phyloP scores from a whole-genome alignment of 192 early-diverging fungal genomes.

The Chytriomyces hyalinus region DNA sequence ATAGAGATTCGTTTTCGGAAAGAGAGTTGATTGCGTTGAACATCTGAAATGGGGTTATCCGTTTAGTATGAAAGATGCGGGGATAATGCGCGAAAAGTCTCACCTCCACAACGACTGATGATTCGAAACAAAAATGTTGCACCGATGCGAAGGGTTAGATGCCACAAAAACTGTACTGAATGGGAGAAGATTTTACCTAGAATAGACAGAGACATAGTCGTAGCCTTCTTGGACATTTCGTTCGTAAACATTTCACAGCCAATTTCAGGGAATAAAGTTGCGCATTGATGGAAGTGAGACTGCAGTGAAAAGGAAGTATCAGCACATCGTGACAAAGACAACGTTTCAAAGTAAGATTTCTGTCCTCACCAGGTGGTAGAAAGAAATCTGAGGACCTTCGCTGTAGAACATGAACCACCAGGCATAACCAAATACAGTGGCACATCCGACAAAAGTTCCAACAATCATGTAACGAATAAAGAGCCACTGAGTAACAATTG shows the following conservation, averaged over 20 bases:
- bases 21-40: conserved; percentile 95
- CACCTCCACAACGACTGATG: background rate
- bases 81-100: background rate
- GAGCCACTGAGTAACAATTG: conserved; percentile 93
- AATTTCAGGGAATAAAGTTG: conserved; percentile 83
- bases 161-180: too few species aligned
- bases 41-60: conserved; percentile 70
- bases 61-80: background rate
- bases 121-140: too few species aligned
- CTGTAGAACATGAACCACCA: conserved; percentile 98
- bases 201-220: conserved; percentile 94
- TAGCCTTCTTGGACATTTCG: conserved; percentile 79
- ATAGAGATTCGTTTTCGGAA: conserved; percentile 92
- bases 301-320: conserved; percentile 36
- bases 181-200: conserved; percentile 76
- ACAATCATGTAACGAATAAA: conserved; percentile 94
- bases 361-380: conserved; percentile 77
- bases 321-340: background rate
- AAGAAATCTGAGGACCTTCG: conserved; percentile 87
- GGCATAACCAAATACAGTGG: conserved; percentile 96
- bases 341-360: conserved; percentile 6
- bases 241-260: conserved; percentile 92
- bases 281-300: conserved; percentile 94
- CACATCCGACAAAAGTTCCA: conserved; percentile 89
- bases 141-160: too few species aligned